Evolutionary conservation across 108 stramenopile species (phyloP), one percentile per base, ranked within the genome.

Genomic region (Discostella pseudostelligera): DNA sequence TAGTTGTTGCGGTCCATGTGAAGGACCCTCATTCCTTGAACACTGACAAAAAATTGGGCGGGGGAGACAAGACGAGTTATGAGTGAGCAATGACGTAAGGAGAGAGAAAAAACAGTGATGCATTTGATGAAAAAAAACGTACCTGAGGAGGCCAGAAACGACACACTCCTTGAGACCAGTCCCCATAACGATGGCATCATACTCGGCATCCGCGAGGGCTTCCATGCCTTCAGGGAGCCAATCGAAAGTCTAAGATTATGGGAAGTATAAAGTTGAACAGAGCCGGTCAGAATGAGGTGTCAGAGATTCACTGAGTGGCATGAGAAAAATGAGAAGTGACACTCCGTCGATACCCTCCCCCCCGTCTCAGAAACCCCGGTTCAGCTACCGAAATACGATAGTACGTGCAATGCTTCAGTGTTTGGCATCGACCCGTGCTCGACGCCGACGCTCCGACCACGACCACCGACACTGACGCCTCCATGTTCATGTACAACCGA

Each of bases 131-230:
- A 9, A 0, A 37, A 19, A 0, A 37, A 19, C 55, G 26, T 56
- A 56, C 55, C 55, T 56, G 20, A 92, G 79, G 17, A 99, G 81
- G 29, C 99, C 99, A n/a, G 93, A 92, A 69, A 99, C 94, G 65
- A 99, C 94, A 69, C 97, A 97, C 73, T 99, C 98, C 66, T 97
- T 98, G 60, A 99, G 81, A 8, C 99, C 99, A 39, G 99, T 99
- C 20, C 98, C 98, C 69, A 98, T 84, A 28, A 99, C 86, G 82
- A 99, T 99, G 44, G 93, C 96, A 78, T 99, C 99, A 80, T 99
- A 99, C 74, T 99, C 96, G 4, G 98, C 99, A 73, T 99, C 99
- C 8, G 99, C 99, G 20, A 99, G 80, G 29, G 96, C 67, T 57
- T 94, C 89, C 81, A 92, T 96, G 50, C 96, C 96, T 60, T 90